Evolutionary conservation across 805 yeast genomes (phyloP), one percentile per base, ranked within the genome.

Genomic region (Hemisphaericaspora nanyangensis): DNA sequence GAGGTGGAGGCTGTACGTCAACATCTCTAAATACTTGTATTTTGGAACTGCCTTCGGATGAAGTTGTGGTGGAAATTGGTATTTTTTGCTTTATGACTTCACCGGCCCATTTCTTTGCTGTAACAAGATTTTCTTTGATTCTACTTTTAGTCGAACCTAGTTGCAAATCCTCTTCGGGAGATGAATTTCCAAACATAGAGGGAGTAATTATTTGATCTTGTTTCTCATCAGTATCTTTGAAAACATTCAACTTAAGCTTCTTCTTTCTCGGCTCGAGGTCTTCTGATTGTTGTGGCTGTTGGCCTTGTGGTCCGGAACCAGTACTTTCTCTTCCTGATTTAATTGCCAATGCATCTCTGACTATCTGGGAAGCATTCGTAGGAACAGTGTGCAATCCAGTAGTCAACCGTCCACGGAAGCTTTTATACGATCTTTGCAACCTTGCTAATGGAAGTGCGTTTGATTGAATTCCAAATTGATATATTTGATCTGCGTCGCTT

Each of bases 381-480:
- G 56, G 58, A 28, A 58, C 44, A 8, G 11, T 8, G 8, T 8
- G 3, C 12, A 8, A 8, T 7, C 25, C 25, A 22, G 12, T 22
- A 22, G 8, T 22, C 11, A 22, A 22, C 40, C 85, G 52, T 19
- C 53, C 51, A 17, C 55, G 46, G 50, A 81, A 82, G 20, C 70
- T 70, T 5, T 61, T 55, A 47, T 64, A 78, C 2, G 58, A 49
- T 30, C 63, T 46, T 25, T 49, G 44, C 5, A 68, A 55, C 24
- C 73, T 45, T 2, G 40, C 45, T 25, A 70, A 34, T 0, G 97
- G 97, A 48, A 87, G 68, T 2, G 96, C 95, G 12, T 67, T 59
- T 3, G 61, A 55, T 26, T 68, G 66, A 1, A 89, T 50, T 0
- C 95, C 95, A 40, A 70, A 58, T 36, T 66, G 65, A 48, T 71